These are phyloP conservation scores for Pisolithus orientalis DNA, from an alignment of 768 basidiomycete species.

Conservation along the genomic window DNA sequence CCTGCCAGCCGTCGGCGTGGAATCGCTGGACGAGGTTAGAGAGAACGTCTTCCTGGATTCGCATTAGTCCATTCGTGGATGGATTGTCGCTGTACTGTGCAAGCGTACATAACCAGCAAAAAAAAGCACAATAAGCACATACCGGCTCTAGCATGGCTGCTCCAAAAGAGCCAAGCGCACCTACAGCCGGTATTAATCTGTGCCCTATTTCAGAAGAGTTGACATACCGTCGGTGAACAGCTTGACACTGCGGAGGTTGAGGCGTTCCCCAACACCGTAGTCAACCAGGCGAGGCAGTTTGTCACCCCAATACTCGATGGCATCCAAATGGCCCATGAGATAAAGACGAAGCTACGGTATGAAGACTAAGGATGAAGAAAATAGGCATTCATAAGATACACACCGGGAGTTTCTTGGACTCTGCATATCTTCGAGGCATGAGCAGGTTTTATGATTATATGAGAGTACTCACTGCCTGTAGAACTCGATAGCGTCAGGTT, in stretches of 20 bases:
- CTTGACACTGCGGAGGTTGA: conserved; percentile 65
- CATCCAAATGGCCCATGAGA: conserved; percentile 49
- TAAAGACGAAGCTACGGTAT: conserved; percentile 50
- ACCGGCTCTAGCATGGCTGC: conserved; percentile 77
- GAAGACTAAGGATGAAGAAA: not conserved
- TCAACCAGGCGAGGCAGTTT: conserved; percentile 52
- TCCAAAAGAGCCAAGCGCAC: conserved; percentile 89
- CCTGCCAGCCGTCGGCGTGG: conserved; percentile 75
- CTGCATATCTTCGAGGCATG: conserved; percentile 51
- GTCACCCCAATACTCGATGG: conserved; percentile 61
- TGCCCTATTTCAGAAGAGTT: not conserved
- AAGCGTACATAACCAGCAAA: not conserved
- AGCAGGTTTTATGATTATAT: not conserved
- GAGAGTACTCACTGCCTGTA: conserved; percentile 48
- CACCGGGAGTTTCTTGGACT: conserved; percentile 62
- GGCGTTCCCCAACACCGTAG: conserved; percentile 47
- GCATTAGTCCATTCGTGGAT: conserved; percentile 63
- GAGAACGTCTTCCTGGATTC: conserved; percentile 47
- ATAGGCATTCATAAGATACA: conserved; percentile 15
- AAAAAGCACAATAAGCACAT: not conserved
- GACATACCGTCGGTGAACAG: conserved; percentile 66
- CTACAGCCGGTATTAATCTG: conserved; percentile 27
- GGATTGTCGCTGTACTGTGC: conserved; percentile 70
- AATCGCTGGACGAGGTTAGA: conserved; percentile 51
- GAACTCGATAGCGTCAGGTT: conserved; percentile 49